Conservation (phyloP, 805 yeast species). For the Candida maesae region DNA sequence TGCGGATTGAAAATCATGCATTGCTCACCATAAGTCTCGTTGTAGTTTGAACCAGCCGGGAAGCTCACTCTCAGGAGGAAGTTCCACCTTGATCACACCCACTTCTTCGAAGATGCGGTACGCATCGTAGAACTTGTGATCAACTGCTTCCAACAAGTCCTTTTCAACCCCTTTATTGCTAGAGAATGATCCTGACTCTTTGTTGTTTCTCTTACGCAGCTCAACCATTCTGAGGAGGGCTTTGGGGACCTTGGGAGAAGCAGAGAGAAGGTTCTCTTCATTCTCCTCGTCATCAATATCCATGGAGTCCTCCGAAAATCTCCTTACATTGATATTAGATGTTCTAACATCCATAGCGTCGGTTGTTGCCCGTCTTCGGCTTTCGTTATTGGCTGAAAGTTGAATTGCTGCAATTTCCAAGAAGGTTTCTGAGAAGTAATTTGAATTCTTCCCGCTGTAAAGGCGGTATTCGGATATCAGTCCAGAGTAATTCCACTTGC, state of each 20-base stretch:
- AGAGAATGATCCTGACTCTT: neutral
- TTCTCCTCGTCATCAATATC: constrained; percentile 23
- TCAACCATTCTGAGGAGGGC: constrained; percentile 54
- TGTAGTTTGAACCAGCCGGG: constrained; percentile 74
- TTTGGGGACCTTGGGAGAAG: constrained; percentile 69
- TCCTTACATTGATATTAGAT: neutral
- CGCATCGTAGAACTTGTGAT: constrained; percentile 20
- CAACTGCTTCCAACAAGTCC: too few species aligned
- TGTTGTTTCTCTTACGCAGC: constrained; percentile 33
- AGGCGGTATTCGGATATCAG: constrained; percentile 81
- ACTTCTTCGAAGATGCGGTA: constrained; percentile 16
- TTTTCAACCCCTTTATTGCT: too few species aligned
- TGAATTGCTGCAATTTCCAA: constrained; percentile 67
- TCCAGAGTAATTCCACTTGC: constrained; percentile 85
- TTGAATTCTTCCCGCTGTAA: constrained; percentile 67
- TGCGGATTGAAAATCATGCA: too few species aligned
- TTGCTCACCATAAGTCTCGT: too few species aligned
- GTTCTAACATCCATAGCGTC: neutral
- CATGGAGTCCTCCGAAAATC: constrained; percentile 15
- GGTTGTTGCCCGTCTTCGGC: neutral
- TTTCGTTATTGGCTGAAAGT: constrained; percentile 28
- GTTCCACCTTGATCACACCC: constrained; percentile 23
- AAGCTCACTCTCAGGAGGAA: constrained; percentile 59
- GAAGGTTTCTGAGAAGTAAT: constrained; percentile 77
- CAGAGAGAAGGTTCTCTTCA: constrained; percentile 38